These are phyloP conservation scores for Ustilago shanxiensis DNA, from an alignment of 1,284 basidiomycete genomes.

Conservation along the genomic window DNA sequence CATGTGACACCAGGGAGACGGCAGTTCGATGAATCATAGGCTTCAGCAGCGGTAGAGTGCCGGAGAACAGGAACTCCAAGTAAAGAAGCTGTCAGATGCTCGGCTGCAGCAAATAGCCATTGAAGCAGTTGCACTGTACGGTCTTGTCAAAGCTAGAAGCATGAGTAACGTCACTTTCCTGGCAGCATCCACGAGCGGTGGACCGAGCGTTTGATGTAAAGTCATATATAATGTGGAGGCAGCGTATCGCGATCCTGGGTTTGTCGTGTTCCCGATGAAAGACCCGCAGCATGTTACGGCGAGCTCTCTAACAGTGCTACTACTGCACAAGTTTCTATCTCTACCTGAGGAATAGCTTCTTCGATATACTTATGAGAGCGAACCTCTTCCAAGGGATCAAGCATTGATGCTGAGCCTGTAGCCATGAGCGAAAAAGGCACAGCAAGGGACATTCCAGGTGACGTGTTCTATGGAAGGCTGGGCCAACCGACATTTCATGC, in stretches of 20 bases:
- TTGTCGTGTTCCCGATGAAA: not conserved
- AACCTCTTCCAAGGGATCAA: too few relatives aligned
- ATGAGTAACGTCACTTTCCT: constrained; percentile 12
- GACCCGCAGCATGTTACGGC: not conserved
- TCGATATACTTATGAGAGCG: too few relatives aligned
- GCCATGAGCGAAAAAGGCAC: not conserved
- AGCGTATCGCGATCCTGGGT: not conserved
- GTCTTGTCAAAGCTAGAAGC: constrained; percentile 6
- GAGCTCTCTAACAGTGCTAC: too few relatives aligned
- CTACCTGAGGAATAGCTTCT: too few relatives aligned
- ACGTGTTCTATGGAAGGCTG: too few relatives aligned
- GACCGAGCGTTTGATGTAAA: constrained; percentile 5
- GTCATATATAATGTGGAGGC: constrained; percentile 24
- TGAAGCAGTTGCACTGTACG: not conserved
- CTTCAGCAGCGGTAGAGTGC: not conserved
- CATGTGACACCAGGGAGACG: constrained; percentile 5
- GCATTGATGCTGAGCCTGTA: not conserved
- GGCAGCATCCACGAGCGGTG: not conserved
- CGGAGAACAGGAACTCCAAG: not conserved
- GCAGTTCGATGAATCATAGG: constrained; percentile 15
- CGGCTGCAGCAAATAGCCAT: constrained; percentile 3
- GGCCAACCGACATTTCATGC: too few relatives aligned
- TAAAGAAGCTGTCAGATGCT: constrained; percentile 8
- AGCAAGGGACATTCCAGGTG: not conserved
- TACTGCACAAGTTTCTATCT: too few relatives aligned